Percentiles rank a stretch among this genome's conserved stretches.
phyloP scores from a whole-genome alignment of 495 filamentous ascomycete species.

The Trichoderma asperelloides region DNA sequence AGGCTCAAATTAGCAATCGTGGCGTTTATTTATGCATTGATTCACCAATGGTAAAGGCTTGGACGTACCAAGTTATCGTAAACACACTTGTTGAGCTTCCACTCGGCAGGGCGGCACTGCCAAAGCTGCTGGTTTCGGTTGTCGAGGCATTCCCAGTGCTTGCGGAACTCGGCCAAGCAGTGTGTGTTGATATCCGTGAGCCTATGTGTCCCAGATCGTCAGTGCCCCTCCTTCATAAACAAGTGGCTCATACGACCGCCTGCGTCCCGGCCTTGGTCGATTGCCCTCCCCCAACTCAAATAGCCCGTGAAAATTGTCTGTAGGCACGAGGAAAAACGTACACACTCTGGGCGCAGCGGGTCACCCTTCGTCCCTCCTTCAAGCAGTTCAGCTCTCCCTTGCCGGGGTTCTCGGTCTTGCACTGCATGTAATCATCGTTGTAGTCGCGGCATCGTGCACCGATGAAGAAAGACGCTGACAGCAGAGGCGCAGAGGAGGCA shows the following conservation, averaged over 20 bases:
- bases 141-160: constrained; percentile 91
- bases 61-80: constrained; percentile 83
- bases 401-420: constrained; percentile 84
- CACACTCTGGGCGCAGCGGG: constrained; percentile 92
- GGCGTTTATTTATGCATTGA: neutral
- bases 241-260: constrained; percentile 5
- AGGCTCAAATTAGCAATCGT: neutral
- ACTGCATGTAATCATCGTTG: constrained; percentile 99
- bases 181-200: constrained; percentile 93
- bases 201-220: constrained; percentile 33
- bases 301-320: neutral
- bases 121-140: constrained; percentile 95
- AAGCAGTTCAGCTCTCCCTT: constrained; percentile 88
- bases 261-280: neutral
- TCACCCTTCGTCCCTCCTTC: constrained; percentile 92
- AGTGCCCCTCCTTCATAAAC: constrained; percentile 3
- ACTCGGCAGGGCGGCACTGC: constrained; percentile 74
- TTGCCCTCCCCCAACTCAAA: neutral
- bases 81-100: constrained; percentile 83
- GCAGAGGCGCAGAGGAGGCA: constrained; percentile 78
- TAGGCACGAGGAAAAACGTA: constrained; percentile 42
- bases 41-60: neutral
- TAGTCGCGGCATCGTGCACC: constrained; percentile 87
- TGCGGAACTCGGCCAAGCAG: constrained; percentile 82
- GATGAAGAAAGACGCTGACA: constrained; percentile 94